These are phyloP conservation scores for Pelargonium australe DNA, from an alignment of 441 rosid species.

Conservation along the genomic window DNA sequence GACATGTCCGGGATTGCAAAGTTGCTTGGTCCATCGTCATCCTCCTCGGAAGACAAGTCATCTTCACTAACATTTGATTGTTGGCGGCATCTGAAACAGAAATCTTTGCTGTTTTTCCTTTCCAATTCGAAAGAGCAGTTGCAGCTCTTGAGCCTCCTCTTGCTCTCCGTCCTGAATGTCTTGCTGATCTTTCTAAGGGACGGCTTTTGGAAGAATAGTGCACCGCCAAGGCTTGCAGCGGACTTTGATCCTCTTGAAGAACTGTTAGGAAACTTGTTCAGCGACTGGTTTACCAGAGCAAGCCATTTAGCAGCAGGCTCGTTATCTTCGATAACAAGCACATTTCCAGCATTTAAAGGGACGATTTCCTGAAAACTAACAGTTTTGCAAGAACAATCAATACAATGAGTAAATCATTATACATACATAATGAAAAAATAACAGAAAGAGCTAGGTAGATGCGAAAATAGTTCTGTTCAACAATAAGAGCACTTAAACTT, in stretches of 20 bases:
- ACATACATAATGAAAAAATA: not conserved
- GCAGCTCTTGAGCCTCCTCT: constrained; percentile 51
- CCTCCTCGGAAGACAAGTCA: constrained; percentile 53
- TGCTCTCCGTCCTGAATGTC: constrained; percentile 45
- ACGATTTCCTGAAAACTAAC: constrained; percentile 59
- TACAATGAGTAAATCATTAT: constrained; percentile 11
- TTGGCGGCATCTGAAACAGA: constrained; percentile 50
- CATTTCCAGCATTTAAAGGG: constrained; percentile 63
- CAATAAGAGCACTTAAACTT: not conserved
- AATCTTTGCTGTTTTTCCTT: constrained; percentile 45
- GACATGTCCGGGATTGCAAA: constrained; percentile 22
- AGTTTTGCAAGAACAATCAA: constrained; percentile 2
- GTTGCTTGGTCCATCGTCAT: constrained; percentile 36
- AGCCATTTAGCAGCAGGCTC: constrained; percentile 61
- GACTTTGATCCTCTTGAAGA: constrained; percentile 27
- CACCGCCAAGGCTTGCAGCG: constrained; percentile 29
- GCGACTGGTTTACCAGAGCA: constrained; percentile 32
- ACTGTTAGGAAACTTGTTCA: constrained; percentile 27
- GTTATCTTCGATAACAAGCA: constrained; percentile 52
- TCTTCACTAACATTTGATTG: constrained; percentile 43
- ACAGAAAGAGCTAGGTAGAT: not conserved
- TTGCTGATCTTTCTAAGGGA: constrained; percentile 59
- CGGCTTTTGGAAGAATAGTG: constrained; percentile 52
- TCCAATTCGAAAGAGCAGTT: constrained; percentile 46
- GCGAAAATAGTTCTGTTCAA: not conserved